Evolutionary conservation across 1,284 basidiomycete genomes (phyloP).

Genomic region (Trichosporon asahii): DNA sequence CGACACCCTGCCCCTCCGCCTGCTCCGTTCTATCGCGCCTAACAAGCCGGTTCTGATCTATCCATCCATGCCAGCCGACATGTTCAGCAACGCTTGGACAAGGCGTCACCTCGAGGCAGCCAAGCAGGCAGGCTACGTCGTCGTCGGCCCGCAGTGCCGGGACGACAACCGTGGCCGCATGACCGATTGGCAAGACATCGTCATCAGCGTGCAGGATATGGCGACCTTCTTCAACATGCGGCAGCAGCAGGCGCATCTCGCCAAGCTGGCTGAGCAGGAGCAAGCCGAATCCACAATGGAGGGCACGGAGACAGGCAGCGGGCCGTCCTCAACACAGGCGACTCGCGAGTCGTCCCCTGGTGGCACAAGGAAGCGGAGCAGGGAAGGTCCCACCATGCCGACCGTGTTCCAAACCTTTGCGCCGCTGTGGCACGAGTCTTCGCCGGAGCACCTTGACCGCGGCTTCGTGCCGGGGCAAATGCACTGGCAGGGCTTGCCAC

Average conservation of each 20-base stretch:
- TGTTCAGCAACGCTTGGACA: conserved; percentile 80
- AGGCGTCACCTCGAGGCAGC: conserved; percentile 64
- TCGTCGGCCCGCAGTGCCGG: conserved; percentile 65
- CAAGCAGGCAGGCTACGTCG: conserved; percentile 67
- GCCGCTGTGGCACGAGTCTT: background rate
- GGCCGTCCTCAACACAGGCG: background rate
- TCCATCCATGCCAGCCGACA: conserved; percentile 96
- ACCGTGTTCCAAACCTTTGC: background rate
- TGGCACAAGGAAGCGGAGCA: background rate
- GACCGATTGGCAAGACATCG: conserved; percentile 72
- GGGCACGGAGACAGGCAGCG: background rate
- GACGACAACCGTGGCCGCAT: conserved; percentile 84
- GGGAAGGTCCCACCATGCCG: background rate
- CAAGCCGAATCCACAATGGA: background rate
- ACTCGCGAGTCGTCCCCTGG: background rate
- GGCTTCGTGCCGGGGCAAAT: background rate
- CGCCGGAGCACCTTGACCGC: background rate
- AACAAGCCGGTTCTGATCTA: conserved; percentile 80
- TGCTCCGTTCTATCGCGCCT: conserved; percentile 60
- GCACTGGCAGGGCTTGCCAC: background rate
- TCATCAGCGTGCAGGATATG: conserved; percentile 39
- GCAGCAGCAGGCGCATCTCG: conserved; percentile 7
- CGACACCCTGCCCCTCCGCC: conserved; percentile 77
- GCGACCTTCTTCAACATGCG: conserved; percentile 24
- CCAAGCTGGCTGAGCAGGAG: background rate